Evolutionary conservation across 768 basidiomycete species (phyloP), one percentile per base, ranked within the genome.

Genomic region (Postia placenta): DNA sequence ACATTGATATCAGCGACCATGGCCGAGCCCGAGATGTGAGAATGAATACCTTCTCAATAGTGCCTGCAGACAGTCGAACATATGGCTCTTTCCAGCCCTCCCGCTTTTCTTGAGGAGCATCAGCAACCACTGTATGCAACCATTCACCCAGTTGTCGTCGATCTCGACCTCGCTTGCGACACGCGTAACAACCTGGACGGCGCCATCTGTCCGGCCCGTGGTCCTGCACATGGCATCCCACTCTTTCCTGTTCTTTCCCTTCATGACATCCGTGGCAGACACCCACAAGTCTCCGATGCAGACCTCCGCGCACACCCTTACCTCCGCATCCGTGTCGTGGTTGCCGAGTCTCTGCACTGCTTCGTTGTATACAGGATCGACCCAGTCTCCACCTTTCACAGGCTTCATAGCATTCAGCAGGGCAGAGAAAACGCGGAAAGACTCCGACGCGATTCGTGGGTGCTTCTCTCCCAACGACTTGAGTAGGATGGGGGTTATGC

Each of bases 301-400:
- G 26, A 86, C 82, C 57, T 97, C 86, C 0, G 92, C 92, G 54
- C 78, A 81, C 22, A 77, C 74, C 30, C 92, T 80, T 19, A 98
- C 91, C 54, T 96, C 94, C 3, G 87, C 83, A 63, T 98, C 95
- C 1, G 94, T 94, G 56, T 94, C 88, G 52, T 87, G 81, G 40
- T 78, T 85, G 43, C 71, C 77, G 30, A 99, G 68, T 45, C 91
- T 75, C 19, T 69, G 64, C 3, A 87, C 70, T 9, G 90, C 84
- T 53, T 91, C 83, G 6, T 78, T 70, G 64, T 94, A 96, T 3
- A 96, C 73, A 9, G 70, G 60, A 47, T 88, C 80, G 4, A 80
- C 66, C 89, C 89, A 92, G 14, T 81, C 79, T 5, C 65, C 69
- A 48, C 71, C 61, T 54, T 80, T 80, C 41, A 87, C 65, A 1